These are phyloP conservation scores for Sphagnurus paluster DNA, from an alignment of 1,284 basidiomycete genomes.

Conservation along the genomic window DNA sequence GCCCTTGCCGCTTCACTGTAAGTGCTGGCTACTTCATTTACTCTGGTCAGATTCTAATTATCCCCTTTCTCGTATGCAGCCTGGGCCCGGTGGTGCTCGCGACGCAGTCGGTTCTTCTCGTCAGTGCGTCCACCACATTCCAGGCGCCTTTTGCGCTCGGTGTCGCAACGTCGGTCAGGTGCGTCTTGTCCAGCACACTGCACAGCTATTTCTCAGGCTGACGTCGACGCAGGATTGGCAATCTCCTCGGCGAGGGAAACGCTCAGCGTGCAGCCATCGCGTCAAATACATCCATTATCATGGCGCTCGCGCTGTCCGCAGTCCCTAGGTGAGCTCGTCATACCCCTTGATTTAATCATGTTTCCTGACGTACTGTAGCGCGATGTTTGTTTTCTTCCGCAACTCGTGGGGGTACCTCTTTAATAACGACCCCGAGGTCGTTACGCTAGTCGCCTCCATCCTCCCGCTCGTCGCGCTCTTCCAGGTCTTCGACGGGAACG, in stretches of 20 bases:
- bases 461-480: slow-evolving; percentile 79
- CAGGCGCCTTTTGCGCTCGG: slow-evolving; percentile 84
- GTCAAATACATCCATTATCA: slow-evolving; percentile 59
- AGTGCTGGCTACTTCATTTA: slow-evolving; percentile 7
- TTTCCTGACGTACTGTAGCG: slow-evolving; percentile 35
- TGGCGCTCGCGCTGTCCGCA: slow-evolving; percentile 57
- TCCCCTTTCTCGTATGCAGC: slow-evolving; percentile 20
- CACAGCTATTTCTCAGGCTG: neutral
- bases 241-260: slow-evolving; percentile 76
- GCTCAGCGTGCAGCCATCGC: slow-evolving; percentile 67
- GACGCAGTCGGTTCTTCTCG: slow-evolving; percentile 73
- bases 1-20: slow-evolving; percentile 53
- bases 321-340: slow-evolving; percentile 54
- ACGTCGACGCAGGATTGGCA: slow-evolving; percentile 62
- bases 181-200: neutral
- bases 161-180: slow-evolving; percentile 84
- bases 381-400: slow-evolving; percentile 73
- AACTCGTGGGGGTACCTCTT: slow-evolving; percentile 81
- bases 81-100: slow-evolving; percentile 64
- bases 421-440: slow-evolving; percentile 77
- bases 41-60: neutral
- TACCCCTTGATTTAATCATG: neutral
- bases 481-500: slow-evolving; percentile 77
- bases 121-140: slow-evolving; percentile 76
- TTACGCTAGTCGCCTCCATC: slow-evolving; percentile 66